These are phyloP conservation scores for Saturnispora sanitii DNA, from an alignment of 805 yeast species.

Conservation along the genomic window DNA sequence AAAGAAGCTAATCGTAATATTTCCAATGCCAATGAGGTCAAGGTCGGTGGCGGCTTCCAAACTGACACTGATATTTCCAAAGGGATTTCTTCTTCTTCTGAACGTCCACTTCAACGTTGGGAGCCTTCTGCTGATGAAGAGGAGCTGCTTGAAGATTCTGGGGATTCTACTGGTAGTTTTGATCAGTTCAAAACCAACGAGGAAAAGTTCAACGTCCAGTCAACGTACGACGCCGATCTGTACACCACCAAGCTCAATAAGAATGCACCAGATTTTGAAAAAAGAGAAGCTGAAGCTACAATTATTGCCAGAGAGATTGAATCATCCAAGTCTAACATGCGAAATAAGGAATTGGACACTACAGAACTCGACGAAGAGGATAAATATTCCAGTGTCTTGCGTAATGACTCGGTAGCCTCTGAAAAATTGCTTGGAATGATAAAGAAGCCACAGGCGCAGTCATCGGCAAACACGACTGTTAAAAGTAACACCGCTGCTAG, in stretches of 20 bases:
- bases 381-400: slow-evolving; percentile 84
- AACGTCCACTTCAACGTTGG: slow-evolving; percentile 80
- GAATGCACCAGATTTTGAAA: slow-evolving; percentile 61
- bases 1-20: no score
- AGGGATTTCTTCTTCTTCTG: slow-evolving; percentile 27
- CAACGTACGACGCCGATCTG: slow-evolving; percentile 74
- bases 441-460: no score
- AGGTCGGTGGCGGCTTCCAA: slow-evolving; percentile 55
- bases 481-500: not conserved
- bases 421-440: not conserved
- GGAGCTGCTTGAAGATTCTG: slow-evolving; percentile 29
- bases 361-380: slow-evolving; percentile 99
- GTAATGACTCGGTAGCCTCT: slow-evolving; percentile 33
- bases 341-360: slow-evolving; percentile 72
- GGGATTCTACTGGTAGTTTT: slow-evolving; percentile 38
- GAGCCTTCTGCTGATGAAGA: slow-evolving; percentile 35
- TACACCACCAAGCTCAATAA: slow-evolving; percentile 75
- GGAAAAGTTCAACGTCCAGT: slow-evolving; percentile 76
- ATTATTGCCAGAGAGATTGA: slow-evolving; percentile 76
- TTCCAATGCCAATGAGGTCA: no score
- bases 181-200: slow-evolving; percentile 94
- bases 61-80: slow-evolving; percentile 83
- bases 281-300: slow-evolving; percentile 61
- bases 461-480: not conserved
- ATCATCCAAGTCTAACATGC: slow-evolving; percentile 41